phyloP scores from a whole-genome alignment of 768 basidiomycete genomes.

The Mycena olivaceomarginata region DNA sequence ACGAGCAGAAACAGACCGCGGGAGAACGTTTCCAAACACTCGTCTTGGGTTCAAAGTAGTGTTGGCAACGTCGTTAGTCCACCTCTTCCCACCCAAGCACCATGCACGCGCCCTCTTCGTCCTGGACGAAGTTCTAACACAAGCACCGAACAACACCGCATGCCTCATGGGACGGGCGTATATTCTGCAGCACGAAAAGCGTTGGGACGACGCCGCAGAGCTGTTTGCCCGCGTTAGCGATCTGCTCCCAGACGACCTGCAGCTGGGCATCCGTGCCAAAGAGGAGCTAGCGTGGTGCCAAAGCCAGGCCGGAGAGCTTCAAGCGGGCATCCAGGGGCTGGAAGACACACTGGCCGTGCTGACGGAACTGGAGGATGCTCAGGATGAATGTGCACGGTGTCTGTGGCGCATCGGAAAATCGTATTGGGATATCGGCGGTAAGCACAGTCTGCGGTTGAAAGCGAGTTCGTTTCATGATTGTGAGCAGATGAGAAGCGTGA shows the following conservation, averaged over 20 bases:
- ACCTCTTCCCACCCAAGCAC: constrained; percentile 93
- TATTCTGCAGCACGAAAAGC: constrained; percentile 76
- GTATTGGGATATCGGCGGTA: constrained; percentile 84
- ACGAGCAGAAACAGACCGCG: constrained; percentile 73
- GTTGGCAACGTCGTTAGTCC: constrained; percentile 86
- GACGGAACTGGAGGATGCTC: constrained; percentile 65
- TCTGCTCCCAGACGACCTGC: constrained; percentile 65
- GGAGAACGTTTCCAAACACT: constrained; percentile 72
- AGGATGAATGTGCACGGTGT: constrained; percentile 83
- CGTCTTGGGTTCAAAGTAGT: constrained; percentile 81
- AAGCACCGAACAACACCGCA: constrained; percentile 76
- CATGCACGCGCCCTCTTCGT: constrained; percentile 86
- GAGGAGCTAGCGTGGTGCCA: constrained; percentile 94
- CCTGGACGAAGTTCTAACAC: constrained; percentile 81
- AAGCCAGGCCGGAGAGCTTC: constrained; percentile 69
- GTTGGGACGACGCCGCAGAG: constrained; percentile 81
- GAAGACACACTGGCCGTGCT: constrained; percentile 67
- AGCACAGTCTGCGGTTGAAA: constrained; percentile 46
- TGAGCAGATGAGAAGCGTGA: constrained; percentile 68
- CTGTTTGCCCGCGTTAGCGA: constrained; percentile 77
- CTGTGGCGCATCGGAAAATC: constrained; percentile 91
- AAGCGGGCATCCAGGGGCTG: constrained; percentile 68
- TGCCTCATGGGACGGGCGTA: constrained; percentile 87
- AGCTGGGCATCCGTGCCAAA: constrained; percentile 75
- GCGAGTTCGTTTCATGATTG: constrained; percentile 21